Conservation (phyloP, 2,329 filamentous ascomycete species). For the Scleromitrula shiraiana region DNA sequence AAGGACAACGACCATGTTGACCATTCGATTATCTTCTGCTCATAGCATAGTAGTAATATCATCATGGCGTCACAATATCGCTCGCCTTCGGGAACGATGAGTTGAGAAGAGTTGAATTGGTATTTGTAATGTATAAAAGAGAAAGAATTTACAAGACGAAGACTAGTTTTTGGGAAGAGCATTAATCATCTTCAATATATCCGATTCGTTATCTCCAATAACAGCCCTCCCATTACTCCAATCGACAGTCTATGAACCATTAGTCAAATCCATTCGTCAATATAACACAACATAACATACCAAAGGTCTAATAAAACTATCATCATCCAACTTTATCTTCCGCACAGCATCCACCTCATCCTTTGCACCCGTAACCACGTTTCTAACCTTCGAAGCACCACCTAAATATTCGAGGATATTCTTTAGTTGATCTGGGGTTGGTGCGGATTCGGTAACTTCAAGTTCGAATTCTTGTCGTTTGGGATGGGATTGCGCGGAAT, state of each 20-base stretch:
- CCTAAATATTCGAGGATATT: conserved; percentile 81
- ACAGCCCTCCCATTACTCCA: conserved; percentile 86
- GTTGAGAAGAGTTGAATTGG: not conserved
- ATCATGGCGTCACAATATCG: too few species aligned
- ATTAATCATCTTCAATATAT: conserved; percentile 76
- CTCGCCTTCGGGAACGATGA: not conserved
- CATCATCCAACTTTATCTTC: conserved; percentile 62
- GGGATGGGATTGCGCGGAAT: conserved; percentile 48
- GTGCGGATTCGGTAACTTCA: conserved; percentile 70
- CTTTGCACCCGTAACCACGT: conserved; percentile 67
- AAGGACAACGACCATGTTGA: too few species aligned
- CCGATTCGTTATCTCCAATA: conserved; percentile 73
- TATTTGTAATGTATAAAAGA: conserved; percentile 3
- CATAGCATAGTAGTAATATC: too few species aligned
- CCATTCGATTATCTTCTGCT: too few species aligned
- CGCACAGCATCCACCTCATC: conserved; percentile 71
- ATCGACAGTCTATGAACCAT: conserved; percentile 57
- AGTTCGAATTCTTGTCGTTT: conserved; percentile 68
- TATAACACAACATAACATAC: conserved; percentile 41
- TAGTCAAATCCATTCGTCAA: conserved; percentile 17
- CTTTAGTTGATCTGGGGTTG: conserved; percentile 74
- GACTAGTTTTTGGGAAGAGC: conserved; percentile 36
- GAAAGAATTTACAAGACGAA: not conserved
- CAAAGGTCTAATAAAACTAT: conserved; percentile 67
- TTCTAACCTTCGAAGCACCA: conserved; percentile 45